These are phyloP conservation scores for Croton laevigatus DNA, from an alignment of 441 rosid genomes.

Conservation along the genomic window DNA sequence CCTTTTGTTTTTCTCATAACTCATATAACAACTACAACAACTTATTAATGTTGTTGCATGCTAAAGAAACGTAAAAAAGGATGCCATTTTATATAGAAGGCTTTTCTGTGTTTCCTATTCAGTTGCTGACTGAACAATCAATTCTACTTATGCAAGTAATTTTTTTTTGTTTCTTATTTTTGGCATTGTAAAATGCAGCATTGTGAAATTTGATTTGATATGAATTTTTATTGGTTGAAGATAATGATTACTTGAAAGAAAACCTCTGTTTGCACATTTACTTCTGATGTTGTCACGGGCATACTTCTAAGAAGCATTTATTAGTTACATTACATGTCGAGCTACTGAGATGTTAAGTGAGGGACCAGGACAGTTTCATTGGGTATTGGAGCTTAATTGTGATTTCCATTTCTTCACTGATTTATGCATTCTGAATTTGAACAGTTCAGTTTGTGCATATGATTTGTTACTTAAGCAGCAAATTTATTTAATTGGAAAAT, in stretches of 20 bases:
- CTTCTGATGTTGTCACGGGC: not conserved
- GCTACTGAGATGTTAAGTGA: not conserved
- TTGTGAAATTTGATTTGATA: not conserved
- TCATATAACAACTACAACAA: not conserved
- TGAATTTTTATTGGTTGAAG: not conserved
- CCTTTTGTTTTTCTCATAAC: not conserved
- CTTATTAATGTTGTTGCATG: not conserved
- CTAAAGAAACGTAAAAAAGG: not conserved
- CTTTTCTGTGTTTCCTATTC: not conserved
- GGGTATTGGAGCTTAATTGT: not conserved
- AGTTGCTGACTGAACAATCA: not conserved
- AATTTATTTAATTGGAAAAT: not conserved
- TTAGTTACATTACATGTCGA: not conserved
- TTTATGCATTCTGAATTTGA: conserved; percentile 4
- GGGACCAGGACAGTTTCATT: too few species aligned
- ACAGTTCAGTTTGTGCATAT: not conserved
- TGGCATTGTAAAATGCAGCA: not conserved
- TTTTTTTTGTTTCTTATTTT: not conserved
- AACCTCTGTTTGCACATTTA: not conserved
- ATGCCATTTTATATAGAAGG: not conserved
- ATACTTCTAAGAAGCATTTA: too few species aligned
- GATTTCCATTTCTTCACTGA: not conserved
- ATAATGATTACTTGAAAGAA: not conserved
- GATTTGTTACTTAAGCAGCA: not conserved
- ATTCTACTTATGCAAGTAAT: conserved; percentile 1